Evolutionary conservation across 2,329 filamentous ascomycete genomes (phyloP), one percentile per base, ranked within the genome.

Genomic region (Trichoderma oligosporum): DNA sequence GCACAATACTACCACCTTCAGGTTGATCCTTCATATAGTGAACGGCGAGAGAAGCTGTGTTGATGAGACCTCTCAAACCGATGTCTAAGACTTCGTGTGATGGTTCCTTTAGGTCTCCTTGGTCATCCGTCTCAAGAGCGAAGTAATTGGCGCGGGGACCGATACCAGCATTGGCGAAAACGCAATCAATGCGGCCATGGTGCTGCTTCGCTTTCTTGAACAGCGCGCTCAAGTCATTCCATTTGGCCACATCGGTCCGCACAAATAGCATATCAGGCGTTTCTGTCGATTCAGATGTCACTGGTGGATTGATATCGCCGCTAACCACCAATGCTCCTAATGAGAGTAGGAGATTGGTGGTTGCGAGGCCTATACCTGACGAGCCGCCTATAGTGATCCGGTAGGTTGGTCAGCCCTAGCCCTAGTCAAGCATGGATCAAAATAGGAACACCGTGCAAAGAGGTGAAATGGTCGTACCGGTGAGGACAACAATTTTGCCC

Each of bases 11-110:
- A 11, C 51, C 51, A 9, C 51, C 51, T 20, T 54, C 51, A 11
- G 51, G 51, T 12, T 54, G 51, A 7, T 45, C 51, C 51, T 54
- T 54, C 11, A 54, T 54, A 18, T 54, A 54, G 39, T 54, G 51
- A 54, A 54, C 39, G 7, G 51, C 51, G 7, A 54, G 51, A 27
- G 39, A 45, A 20, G 51, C 29, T 25, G 51, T 54, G 51, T 54
- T 54, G 27, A 54, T 54, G 16, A 54, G 51, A 22, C 51, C 51
- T 24, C 27, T 54, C 29, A 54, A 27, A 16, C 51, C 51, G 16
- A 54, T 24, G 4, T 54, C 51, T 29, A 54, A 27, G n/a, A 54
- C 38, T 14, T 45, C 51, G n/a, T 54, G 51, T 18, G 51, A 45
- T 16, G 51, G 51, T 3, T 54, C 51, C 20, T 54, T 45, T 4